Evolutionary conservation across 345 rosid genomes (phyloP).

Genomic region (Brassica napus): Da-Ae NC_063436.1:3972001-3972500

Average conservation of each 20-base stretch:
- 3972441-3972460: neutral
- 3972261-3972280: too few relatives aligned
- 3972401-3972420: neutral
- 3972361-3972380: neutral
- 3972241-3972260: neutral
- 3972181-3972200: neutral
- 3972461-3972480: constrained; percentile 9
- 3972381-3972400: neutral
- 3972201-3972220: too few relatives aligned
- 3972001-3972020: constrained; percentile 7
- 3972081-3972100: neutral
- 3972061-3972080: neutral
- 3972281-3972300: neutral
- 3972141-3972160: neutral
- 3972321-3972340: neutral
- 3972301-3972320: neutral
- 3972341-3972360: neutral
- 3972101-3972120: constrained; percentile 2
- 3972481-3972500: constrained; percentile 23
- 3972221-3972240: neutral
- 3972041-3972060: neutral
- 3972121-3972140: neutral
- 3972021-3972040: neutral
- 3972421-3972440: neutral
- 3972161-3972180: neutral